phyloP scores from a whole-genome alignment of 331 rosid genomes.

The Dryas integrifolia region DNA sequence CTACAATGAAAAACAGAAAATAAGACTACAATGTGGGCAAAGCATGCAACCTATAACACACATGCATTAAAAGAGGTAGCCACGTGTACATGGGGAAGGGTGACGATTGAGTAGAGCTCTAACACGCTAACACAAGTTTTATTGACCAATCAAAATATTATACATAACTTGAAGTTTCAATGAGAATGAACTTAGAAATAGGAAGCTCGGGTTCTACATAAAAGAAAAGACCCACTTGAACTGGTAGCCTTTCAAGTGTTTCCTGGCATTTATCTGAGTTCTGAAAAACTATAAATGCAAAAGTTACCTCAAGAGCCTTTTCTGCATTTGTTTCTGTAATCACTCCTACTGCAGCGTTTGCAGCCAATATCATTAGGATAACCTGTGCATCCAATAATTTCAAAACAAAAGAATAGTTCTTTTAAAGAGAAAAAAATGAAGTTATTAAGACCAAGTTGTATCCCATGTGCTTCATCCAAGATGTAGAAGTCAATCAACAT shows the following conservation, averaged over 20 bases:
- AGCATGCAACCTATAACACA: neutral
- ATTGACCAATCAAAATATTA: neutral
- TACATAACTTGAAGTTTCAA: neutral
- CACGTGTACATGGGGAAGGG: neutral
- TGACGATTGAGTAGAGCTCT: neutral
- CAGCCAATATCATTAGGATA: slow-evolving; percentile 92
- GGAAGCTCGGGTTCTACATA: neutral
- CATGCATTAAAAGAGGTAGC: neutral
- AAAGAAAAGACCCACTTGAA: slow-evolving; percentile 12
- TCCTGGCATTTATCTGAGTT: slow-evolving; percentile 7
- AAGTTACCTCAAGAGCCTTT: slow-evolving; percentile 92
- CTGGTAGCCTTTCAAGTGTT: slow-evolving; percentile 12
- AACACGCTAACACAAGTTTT: neutral
- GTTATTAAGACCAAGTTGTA: neutral
- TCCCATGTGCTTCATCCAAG: neutral
- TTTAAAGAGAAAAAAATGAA: neutral
- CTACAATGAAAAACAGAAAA: slow-evolving; percentile 10
- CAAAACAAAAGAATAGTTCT: slow-evolving; percentile 2
- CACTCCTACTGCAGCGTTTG: slow-evolving; percentile 97
- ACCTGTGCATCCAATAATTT: slow-evolving; percentile 52
- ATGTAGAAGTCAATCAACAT: neutral
- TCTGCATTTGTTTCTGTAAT: slow-evolving; percentile 97
- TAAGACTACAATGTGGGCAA: neutral
- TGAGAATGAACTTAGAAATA: neutral
- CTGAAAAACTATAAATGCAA: slow-evolving; percentile 14